phyloP scores from a whole-genome alignment of 345 rosid species.

The Viola odorata region DNA sequence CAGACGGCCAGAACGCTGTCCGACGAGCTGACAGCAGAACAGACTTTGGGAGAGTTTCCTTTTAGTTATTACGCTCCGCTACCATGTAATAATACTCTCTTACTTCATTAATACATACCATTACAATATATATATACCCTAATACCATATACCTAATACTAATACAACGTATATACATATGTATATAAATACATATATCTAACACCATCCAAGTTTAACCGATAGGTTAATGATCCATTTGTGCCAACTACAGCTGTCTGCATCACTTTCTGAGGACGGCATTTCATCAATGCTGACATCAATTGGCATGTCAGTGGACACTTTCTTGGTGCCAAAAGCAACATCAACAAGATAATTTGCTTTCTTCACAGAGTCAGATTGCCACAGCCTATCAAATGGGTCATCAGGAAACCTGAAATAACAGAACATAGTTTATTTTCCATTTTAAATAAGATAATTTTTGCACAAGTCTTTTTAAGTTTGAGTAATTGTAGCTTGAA shows the following conservation, averaged over 20 bases:
- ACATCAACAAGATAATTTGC: conserved; percentile 96
- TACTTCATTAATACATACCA: too few relatives aligned
- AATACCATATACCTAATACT: too few relatives aligned
- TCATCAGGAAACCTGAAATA: conserved; percentile 86
- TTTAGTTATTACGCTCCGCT: too few relatives aligned
- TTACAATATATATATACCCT: too few relatives aligned
- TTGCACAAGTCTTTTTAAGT: neutral
- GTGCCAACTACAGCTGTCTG: conserved; percentile 99
- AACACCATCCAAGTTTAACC: conserved; percentile 74
- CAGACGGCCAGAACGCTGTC: too few relatives aligned
- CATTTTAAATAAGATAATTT: neutral
- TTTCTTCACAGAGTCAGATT: conserved; percentile 68
- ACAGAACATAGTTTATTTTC: conserved; percentile 4
- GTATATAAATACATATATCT: too few relatives aligned
- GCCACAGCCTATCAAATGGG: conserved; percentile 94
- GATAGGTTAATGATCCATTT: conserved; percentile 79
- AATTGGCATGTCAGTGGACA: conserved; percentile 63
- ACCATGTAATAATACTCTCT: too few relatives aligned
- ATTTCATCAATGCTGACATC: conserved; percentile 31
- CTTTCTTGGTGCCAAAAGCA: conserved; percentile 70
- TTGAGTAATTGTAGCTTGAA: neutral
- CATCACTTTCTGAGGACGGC: conserved; percentile 97
- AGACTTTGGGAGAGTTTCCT: too few relatives aligned
- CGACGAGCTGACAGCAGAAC: too few relatives aligned
- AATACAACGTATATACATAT: too few relatives aligned